Evolutionary conservation across 2,329 filamentous ascomycete genomes (phyloP), one percentile per base, ranked within the genome.

Genomic region (Stagonosporopsis chrysanthemi): DNA sequence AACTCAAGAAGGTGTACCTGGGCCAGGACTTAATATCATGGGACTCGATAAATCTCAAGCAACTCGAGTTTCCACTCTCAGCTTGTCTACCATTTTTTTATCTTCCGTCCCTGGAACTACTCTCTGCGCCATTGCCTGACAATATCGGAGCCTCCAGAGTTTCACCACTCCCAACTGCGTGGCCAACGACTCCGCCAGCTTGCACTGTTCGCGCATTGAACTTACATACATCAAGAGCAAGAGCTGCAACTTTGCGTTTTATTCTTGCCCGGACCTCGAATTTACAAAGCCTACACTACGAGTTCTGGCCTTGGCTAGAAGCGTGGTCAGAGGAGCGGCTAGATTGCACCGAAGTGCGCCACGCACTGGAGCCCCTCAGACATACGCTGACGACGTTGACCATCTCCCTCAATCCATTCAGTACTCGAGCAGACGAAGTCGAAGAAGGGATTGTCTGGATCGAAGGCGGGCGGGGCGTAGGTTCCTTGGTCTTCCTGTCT

Each of bases 11-110:
- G 26, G 46, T 49, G 17, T 33, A 48, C 26, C 36, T 49, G 2
- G 17, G 24, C 46, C 46, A 49, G 12, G 43, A 48, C 14, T 3
- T 41, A 8, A 31, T 36, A 36, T 41, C 35, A 6, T 47, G 42
- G 33, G 8, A 24, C 19, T 26, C 31, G 11, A 46, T 36, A 26
- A 26, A 26, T 8, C 24, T 26, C 24, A 8, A 26, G 24, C 24
- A 6, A 26, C 24, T 26, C 24, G 24, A 26, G 24, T 26, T 55
- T n/a, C 31, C 45, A 38, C 38, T 56, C 45, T 43, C 52, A 43
- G 17, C 15, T 15, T 45, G 23, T 40, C 52, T 56, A 40, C 45
- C 52, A 22, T 54, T 54, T 24, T 42, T 47, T 19, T 36, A 48
- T 42, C 23, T 54, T 17, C 51, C 43, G 38, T 47, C 43, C 19